phyloP scores from a whole-genome alignment of 441 rosid genomes.

The Aleurites moluccanus region DNA sequence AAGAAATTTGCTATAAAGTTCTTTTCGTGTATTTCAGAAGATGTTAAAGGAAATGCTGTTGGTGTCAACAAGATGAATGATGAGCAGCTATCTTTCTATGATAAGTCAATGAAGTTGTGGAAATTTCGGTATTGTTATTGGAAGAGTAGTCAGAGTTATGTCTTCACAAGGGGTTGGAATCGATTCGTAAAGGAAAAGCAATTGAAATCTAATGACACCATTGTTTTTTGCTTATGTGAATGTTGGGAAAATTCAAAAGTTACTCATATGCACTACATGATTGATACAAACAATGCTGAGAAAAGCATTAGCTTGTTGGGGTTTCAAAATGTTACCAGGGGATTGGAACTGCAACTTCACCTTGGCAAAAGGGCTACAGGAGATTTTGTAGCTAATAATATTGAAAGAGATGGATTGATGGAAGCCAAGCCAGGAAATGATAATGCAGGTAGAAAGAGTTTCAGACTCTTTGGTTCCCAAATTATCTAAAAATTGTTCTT shows the following conservation, averaged over 20 bases:
- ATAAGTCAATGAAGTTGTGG: constrained; percentile 54
- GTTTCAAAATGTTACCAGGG: not conserved
- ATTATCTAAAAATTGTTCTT: constrained; percentile 37
- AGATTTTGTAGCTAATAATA: not conserved
- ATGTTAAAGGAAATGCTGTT: constrained; percentile 6
- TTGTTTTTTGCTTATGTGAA: constrained; percentile 41
- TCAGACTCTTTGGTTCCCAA: constrained; percentile 48
- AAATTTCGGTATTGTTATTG: constrained; percentile 68
- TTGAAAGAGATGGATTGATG: not conserved
- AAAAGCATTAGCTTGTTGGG: not conserved
- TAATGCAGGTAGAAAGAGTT: constrained; percentile 17
- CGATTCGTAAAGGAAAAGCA: constrained; percentile 49
- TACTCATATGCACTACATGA: constrained; percentile 37
- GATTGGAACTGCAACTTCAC: constrained; percentile 25
- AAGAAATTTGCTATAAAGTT: constrained; percentile 63
- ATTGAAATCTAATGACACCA: constrained; percentile 39
- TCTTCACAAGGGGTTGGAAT: constrained; percentile 70
- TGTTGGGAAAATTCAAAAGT: constrained; percentile 11
- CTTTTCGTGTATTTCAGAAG: constrained; percentile 40
- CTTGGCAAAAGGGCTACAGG: constrained; percentile 12
- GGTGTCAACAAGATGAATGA: constrained; percentile 17
- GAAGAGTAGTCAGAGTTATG: constrained; percentile 62
- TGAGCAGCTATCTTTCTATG: constrained; percentile 41
- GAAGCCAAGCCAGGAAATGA: not conserved
- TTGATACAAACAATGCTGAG: constrained; percentile 28